These are phyloP conservation scores for Exserohilum rostratum DNA, from an alignment of 2,329 filamentous ascomycete species.

Conservation along the genomic window DNA sequence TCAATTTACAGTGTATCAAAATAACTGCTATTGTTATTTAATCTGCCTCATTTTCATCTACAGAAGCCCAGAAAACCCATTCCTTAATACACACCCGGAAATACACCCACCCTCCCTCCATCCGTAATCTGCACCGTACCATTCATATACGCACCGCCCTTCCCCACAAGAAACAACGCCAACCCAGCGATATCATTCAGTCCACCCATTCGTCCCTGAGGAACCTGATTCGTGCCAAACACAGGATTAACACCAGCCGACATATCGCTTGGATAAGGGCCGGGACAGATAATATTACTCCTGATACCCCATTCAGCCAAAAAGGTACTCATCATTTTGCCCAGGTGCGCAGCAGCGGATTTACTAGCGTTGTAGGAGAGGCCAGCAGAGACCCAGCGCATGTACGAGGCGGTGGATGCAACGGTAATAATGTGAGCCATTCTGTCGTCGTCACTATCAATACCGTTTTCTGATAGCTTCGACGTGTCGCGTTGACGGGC, in stretches of 20 bases:
- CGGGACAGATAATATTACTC: slow-evolving; percentile 56
- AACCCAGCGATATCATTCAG: slow-evolving; percentile 57
- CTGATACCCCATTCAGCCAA: slow-evolving; percentile 54
- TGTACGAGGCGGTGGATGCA: slow-evolving; percentile 50
- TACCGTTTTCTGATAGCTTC: slow-evolving; percentile 20
- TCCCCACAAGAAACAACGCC: slow-evolving; percentile 58
- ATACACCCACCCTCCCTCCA: slow-evolving; percentile 50
- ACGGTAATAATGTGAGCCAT: slow-evolving; percentile 56
- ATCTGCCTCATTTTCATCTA: too few relatives aligned
- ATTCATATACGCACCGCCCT: slow-evolving; percentile 61
- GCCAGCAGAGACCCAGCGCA: slow-evolving; percentile 45
- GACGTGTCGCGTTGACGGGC: slow-evolving; percentile 32
- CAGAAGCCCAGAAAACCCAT: too few relatives aligned
- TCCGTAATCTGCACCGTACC: slow-evolving; percentile 58
- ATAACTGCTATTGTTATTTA: too few relatives aligned
- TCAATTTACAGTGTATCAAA: too few relatives aligned
- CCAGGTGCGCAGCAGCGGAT: slow-evolving; percentile 52
- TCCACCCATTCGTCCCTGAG: slow-evolving; percentile 50
- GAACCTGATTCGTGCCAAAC: slow-evolving; percentile 46
- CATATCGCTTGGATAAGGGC: slow-evolving; percentile 55
- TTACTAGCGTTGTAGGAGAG: slow-evolving; percentile 55
- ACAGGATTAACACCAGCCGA: slow-evolving; percentile 31
- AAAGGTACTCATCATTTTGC: slow-evolving; percentile 52
- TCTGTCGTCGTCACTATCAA: slow-evolving; percentile 44
- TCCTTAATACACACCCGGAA: slow-evolving; percentile 45